A percentile compares a stretch with the other conserved stretches of the same genome.
Conservation (phyloP, 371 early-diverging fungal species). For the Astathelohania contejeani region DNA sequence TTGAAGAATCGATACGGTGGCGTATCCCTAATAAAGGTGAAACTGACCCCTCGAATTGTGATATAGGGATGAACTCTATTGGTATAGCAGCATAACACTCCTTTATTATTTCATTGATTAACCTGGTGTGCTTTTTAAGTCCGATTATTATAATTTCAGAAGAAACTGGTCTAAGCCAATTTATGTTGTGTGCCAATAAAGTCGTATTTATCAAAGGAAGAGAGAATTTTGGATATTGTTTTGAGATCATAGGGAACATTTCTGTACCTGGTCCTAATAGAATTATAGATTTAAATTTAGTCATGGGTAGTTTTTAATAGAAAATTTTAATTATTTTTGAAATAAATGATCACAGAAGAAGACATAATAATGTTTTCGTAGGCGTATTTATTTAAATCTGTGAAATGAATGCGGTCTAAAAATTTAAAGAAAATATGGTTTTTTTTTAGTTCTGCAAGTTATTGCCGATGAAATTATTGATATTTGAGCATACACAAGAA, state of each 20-base stretch:
- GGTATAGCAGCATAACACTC: neutral
- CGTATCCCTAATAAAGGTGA: constrained; percentile 2
- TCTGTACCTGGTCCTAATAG: constrained; percentile 30
- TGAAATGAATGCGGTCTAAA: too few species aligned
- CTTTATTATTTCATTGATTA: neutral
- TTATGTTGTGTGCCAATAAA: constrained; percentile 15
- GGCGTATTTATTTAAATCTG: too few species aligned
- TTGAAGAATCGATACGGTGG: constrained; percentile 6
- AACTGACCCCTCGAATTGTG: constrained; percentile 20
- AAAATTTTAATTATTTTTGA: too few species aligned
- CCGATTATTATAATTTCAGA: constrained; percentile 17
- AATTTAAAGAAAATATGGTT: too few species aligned
- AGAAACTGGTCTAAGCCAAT: neutral
- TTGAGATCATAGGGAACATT: constrained; percentile 19
- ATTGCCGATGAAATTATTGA: too few species aligned
- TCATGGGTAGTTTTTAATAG: too few species aligned
- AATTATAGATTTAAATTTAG: constrained; percentile 21
- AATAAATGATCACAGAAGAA: too few species aligned
- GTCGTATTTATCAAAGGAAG: constrained; percentile 23
- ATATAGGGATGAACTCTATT: constrained; percentile 14
- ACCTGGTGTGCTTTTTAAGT: constrained; percentile 5
- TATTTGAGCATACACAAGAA: too few species aligned
- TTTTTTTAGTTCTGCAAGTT: too few species aligned
- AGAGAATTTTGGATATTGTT: constrained; percentile 2
- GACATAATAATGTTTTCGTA: too few species aligned